These are phyloP conservation scores for Warburgia ugandensis DNA, from an alignment of 164 flowering plant species.

Conservation along the genomic window DNA sequence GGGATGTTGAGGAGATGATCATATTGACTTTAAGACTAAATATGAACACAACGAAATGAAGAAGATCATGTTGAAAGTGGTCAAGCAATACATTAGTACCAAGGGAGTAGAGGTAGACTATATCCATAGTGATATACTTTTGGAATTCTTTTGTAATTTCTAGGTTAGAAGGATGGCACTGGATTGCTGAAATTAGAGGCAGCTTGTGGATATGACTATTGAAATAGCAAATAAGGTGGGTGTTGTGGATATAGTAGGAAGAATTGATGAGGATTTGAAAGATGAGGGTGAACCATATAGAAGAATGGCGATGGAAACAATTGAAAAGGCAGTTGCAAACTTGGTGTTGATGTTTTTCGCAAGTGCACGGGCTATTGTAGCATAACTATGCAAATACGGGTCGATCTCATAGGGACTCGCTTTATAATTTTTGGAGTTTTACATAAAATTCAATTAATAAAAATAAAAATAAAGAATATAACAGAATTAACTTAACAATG, in stretches of 20 bases:
- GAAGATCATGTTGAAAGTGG: constrained; percentile 94
- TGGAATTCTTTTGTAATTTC: constrained; percentile 80
- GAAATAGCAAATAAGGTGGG: constrained; percentile 98
- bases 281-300: constrained; percentile 99
- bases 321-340: constrained; percentile 90
- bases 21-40: too few relatives aligned
- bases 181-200: constrained; percentile 88
- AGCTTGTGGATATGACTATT: constrained; percentile 94
- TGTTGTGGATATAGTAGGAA: constrained; percentile 90
- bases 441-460: too few relatives aligned
- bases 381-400: too few relatives aligned
- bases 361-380: too few relatives aligned
- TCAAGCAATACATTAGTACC: constrained; percentile 95
- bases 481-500: too few relatives aligned
- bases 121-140: constrained; percentile 81
- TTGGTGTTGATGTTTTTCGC: too few relatives aligned
- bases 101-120: constrained; percentile 95
- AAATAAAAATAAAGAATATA: too few relatives aligned
- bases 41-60: too few relatives aligned
- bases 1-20: too few relatives aligned
- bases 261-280: constrained; percentile 94
- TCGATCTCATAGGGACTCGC: too few relatives aligned
- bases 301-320: constrained; percentile 99
- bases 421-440: too few relatives aligned
- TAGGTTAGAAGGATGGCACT: constrained; percentile 99